Base-by-base conservation (phyloP, 2,329 filamentous ascomycete species). In the Cladorrhinum sp. region DNA sequence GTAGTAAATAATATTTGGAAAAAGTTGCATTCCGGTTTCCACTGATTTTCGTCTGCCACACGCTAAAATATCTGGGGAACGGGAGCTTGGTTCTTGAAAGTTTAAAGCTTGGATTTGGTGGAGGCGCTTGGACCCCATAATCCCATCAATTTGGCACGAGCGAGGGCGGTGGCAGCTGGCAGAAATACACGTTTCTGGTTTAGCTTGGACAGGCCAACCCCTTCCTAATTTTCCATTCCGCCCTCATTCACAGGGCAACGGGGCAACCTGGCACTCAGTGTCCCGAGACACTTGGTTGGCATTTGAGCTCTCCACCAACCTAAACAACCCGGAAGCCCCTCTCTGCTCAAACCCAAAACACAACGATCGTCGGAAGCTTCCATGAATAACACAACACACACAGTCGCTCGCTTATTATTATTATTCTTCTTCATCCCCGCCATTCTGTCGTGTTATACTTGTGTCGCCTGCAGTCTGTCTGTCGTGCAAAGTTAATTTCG, bases 161-260 rank as follows among this genome's bases (percentile, higher is more conserved):
- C 29, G 27, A 58, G 51, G 10, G 57, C 61, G 60, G 64, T 62
- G 50, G 48, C 27, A 25, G 32, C n/a, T 49, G 50, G 53, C 58
- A 50, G 54, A 49, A 53, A 27, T 0, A n/a, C 2, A 10, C 54
- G 45, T 18, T 61, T 67, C 53, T 10, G 49, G 65, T 24, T 48
- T 65, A 63, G 64, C 54, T 56, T 48, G 57, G 57, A 56, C 60
- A 61, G 66, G 60, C 67, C 63, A 67, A 50, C 67, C 67, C 62
- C 66, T 60, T 66, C 61, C 48, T n/a, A 64, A 64, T 58, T 65
- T 65, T 65, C 45, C 61, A 27, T 59, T 50, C 53, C 41, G 23
- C 58, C 56, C 57, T 57, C 63, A 64, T 67, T 57, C 59, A 64
- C 66, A 63, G 62, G 66, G 67, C 67, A 67, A 68, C 64, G 58